A percentile compares a stretch with the other conserved stretches of the same genome.
phyloP scores from a whole-genome alignment of 129 eudicot genomes.

The Centrapalus pauciflorus region DNA sequence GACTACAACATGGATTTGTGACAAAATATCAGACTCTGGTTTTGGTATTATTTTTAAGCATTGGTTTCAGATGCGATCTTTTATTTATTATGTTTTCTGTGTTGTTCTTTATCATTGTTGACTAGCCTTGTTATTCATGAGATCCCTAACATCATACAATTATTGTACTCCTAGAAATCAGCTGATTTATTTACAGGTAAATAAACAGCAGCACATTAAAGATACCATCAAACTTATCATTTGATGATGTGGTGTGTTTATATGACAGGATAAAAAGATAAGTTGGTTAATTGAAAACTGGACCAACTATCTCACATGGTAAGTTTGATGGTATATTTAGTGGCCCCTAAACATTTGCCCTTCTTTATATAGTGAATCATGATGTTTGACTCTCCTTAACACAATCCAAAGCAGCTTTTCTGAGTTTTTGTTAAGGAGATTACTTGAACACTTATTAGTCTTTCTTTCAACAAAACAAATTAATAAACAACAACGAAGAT shows the following conservation, averaged over 20 bases:
- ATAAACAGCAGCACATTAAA: background rate
- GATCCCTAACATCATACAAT: background rate
- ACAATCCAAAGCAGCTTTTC: background rate
- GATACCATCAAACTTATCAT: background rate
- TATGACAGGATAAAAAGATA: background rate
- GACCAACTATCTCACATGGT: background rate
- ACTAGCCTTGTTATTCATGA: background rate
- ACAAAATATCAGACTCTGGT: slow-evolving; percentile 82
- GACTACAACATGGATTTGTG: slow-evolving; percentile 93
- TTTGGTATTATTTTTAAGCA: slow-evolving; percentile 56
- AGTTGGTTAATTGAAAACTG: background rate
- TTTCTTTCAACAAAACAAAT: too few relatives aligned
- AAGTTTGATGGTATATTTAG: background rate
- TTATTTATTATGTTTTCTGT: background rate
- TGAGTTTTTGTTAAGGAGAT: too few relatives aligned
- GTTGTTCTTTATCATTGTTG: background rate
- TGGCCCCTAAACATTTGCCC: background rate
- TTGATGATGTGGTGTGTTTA: background rate
- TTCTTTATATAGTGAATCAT: background rate
- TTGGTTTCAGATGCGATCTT: background rate
- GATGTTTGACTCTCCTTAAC: background rate
- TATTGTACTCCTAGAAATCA: background rate
- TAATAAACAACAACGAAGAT: too few relatives aligned
- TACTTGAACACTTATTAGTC: too few relatives aligned
- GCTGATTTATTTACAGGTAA: background rate